Evolutionary conservation across 305 asterid species (phyloP).

Genomic region (Fraxinus sp.): DNA sequence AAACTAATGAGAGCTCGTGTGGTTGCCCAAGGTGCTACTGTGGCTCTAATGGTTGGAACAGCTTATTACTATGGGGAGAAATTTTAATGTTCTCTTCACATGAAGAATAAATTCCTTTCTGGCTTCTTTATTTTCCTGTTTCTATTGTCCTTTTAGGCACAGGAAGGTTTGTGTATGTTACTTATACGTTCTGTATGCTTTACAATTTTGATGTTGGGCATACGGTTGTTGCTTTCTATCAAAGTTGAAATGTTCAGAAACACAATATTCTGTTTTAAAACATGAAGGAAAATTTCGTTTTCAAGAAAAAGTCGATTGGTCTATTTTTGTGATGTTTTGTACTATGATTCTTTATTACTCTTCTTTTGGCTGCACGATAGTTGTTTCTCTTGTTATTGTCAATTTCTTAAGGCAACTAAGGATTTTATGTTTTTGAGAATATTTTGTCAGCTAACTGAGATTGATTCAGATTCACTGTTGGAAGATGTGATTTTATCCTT

Average conservation of each 20-base stretch:
- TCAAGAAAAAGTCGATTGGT: neutral
- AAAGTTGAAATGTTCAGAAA: neutral
- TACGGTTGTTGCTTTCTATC: neutral
- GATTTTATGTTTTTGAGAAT: neutral
- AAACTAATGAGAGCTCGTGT: slow-evolving; percentile 96
- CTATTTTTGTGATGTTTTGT: neutral
- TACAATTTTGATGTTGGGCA: neutral
- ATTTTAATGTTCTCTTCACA: slow-evolving; percentile 26
- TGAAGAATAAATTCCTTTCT: neutral
- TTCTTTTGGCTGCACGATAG: neutral
- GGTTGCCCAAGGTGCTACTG: slow-evolving; percentile 95
- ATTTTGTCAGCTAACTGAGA: neutral
- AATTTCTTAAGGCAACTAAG: neutral
- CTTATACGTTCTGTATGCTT: neutral
- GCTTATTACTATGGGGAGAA: slow-evolving; percentile 83
- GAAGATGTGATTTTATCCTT: neutral
- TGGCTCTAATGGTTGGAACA: slow-evolving; percentile 93
- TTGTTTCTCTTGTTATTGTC: neutral
- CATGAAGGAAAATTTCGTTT: neutral
- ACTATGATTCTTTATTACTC: neutral
- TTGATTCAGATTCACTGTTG: neutral
- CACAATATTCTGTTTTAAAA: neutral
- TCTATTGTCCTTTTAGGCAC: neutral
- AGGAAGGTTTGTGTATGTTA: neutral
- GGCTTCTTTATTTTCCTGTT: neutral